These are phyloP conservation scores for Cerrena zonata DNA, from an alignment of 1,284 basidiomycete species.

Conservation along the genomic window DNA sequence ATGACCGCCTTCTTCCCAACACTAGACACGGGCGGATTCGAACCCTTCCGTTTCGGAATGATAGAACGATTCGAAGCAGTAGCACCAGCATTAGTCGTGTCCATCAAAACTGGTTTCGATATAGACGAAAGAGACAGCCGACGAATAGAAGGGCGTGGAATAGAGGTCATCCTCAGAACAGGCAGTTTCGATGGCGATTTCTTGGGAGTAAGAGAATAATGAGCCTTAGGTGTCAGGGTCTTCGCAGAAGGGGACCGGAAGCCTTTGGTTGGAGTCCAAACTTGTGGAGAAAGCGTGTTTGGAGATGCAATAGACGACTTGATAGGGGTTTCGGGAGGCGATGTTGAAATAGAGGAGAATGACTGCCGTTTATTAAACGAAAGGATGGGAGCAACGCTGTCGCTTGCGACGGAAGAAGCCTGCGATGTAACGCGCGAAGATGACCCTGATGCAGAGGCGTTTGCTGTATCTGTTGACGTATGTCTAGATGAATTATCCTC, in stretches of 20 bases:
- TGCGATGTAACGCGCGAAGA: background rate
- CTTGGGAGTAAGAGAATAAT: background rate
- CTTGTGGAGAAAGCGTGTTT: background rate
- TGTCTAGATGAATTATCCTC: too few relatives aligned
- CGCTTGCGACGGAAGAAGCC: background rate
- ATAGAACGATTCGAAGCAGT: too few relatives aligned
- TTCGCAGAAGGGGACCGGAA: too few relatives aligned
- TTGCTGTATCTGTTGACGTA: too few relatives aligned
- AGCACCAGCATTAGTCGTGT: conserved; percentile 19
- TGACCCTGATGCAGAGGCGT: too few relatives aligned
- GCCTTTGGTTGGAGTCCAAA: background rate
- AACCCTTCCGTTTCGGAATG: too few relatives aligned
- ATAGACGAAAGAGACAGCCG: conserved; percentile 20
- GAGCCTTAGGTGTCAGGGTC: background rate
- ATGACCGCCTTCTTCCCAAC: too few relatives aligned
- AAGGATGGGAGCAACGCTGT: background rate
- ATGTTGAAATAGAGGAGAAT: background rate
- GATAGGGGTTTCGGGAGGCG: background rate
- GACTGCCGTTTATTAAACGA: background rate
- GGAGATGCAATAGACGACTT: background rate
- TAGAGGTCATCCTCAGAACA: conserved; percentile 15
- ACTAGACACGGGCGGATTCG: too few relatives aligned
- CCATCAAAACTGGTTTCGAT: conserved; percentile 20
- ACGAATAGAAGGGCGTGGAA: conserved; percentile 12
- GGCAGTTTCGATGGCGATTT: conserved; percentile 22